Evolutionary conservation across 305 asterid genomes (phyloP).

Genomic region (Fraxinus floribunda): DNA sequence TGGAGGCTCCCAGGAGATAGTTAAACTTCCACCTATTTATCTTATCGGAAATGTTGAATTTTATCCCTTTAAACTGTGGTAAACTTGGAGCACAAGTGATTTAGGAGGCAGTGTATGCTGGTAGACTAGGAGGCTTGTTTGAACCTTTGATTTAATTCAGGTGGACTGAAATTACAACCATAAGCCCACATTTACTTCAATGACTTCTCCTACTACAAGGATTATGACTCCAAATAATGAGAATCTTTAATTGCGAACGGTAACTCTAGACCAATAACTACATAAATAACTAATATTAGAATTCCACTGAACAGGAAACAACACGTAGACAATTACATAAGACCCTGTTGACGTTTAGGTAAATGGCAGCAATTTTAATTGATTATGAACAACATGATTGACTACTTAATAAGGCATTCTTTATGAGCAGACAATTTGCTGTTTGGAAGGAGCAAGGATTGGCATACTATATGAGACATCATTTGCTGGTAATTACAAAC

Average conservation of each 20-base stretch:
- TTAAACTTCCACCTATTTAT: not conserved
- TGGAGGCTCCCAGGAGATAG: not conserved
- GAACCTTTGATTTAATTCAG: not conserved
- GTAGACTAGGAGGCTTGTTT: not conserved
- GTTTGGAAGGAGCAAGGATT: conserved; percentile 92
- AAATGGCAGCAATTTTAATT: not conserved
- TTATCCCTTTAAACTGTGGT: not conserved
- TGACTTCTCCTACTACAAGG: not conserved
- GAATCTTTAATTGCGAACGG: not conserved
- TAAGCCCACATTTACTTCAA: not conserved
- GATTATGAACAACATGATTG: conserved; percentile 3
- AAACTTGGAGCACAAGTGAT: not conserved
- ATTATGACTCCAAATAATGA: not conserved
- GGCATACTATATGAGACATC: conserved; percentile 88
- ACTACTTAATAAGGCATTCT: conserved; percentile 19
- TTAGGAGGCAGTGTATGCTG: not conserved
- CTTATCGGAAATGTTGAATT: not conserved
- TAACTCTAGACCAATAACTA: not conserved
- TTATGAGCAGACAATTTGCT: conserved; percentile 73
- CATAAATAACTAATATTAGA: not conserved
- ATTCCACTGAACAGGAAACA: no score
- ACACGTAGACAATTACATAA: no score
- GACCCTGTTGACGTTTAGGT: not conserved
- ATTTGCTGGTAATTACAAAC: conserved; percentile 70
- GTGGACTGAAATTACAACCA: not conserved